phyloP scores from a whole-genome alignment of 495 filamentous ascomycete species.

The Penicillium coffeae region DNA sequence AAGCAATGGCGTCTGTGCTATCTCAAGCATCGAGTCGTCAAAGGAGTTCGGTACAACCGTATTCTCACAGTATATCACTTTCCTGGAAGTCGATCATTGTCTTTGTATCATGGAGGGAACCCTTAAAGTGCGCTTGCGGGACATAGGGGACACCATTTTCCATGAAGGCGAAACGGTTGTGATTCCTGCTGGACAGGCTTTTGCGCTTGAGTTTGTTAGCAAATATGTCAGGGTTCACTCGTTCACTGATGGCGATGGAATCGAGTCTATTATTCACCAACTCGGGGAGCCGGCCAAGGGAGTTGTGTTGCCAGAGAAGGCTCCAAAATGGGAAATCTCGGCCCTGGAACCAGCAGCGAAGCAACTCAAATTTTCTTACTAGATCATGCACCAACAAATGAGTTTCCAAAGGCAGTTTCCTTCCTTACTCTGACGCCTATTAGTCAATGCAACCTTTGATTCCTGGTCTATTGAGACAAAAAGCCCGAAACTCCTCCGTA shows the following conservation, averaged over 20 bases:
- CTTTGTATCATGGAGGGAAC: conserved; percentile 37
- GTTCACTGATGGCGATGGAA: conserved; percentile 42
- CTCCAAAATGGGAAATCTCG: conserved; percentile 19
- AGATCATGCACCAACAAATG: too few relatives aligned
- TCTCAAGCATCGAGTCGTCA: conserved; percentile 44
- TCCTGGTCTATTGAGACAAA: too few relatives aligned
- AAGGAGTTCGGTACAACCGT: conserved; percentile 27
- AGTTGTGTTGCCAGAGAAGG: conserved; percentile 27
- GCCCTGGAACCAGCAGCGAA: conserved; percentile 13
- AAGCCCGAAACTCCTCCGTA: too few relatives aligned
- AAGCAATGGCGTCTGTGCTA: conserved; percentile 39
- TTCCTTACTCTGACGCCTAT: too few relatives aligned
- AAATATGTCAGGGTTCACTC: conserved; percentile 40
- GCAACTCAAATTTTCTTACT: conserved; percentile 20
- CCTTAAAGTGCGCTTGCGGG: conserved; percentile 32
- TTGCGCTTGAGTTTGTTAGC: conserved; percentile 34
- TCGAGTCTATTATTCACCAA: conserved; percentile 31
- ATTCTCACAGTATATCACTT: conserved; percentile 32
- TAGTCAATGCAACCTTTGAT: too few relatives aligned
- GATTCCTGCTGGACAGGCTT: conserved; percentile 39
- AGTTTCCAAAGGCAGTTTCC: too few relatives aligned
- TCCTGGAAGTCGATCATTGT: conserved; percentile 39
- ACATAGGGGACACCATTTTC: conserved; percentile 21
- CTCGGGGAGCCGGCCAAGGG: conserved; percentile 22
- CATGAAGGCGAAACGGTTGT: conserved; percentile 41